Conservation (phyloP, 2,329 filamentous ascomycete genomes). For the Aspergillus ruber region DNA sequence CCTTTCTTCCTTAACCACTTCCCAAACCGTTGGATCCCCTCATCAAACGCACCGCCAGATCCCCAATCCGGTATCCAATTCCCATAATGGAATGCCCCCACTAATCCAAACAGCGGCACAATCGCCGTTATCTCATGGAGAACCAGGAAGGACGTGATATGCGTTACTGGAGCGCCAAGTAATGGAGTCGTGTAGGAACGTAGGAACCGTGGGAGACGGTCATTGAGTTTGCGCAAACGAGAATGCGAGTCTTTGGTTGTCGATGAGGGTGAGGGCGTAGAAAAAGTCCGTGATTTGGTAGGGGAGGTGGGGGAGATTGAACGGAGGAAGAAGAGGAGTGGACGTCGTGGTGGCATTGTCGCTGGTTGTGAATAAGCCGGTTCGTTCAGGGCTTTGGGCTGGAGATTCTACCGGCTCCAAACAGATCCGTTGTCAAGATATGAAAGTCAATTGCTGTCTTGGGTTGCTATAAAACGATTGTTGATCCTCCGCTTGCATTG, state of each 20-base stretch:
- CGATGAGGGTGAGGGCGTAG: conserved; percentile 15
- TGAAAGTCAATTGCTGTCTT: too few relatives aligned
- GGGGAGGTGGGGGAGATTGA: conserved; percentile 9
- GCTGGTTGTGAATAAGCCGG: too few relatives aligned
- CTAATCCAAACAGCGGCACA: conserved; percentile 68
- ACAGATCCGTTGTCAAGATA: too few relatives aligned
- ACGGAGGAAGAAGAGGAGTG: conserved; percentile 6
- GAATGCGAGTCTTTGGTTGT: conserved; percentile 20
- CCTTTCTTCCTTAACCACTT: conserved; percentile 70
- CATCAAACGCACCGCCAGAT: conserved; percentile 34
- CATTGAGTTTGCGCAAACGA: conserved; percentile 31
- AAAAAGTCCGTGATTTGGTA: conserved; percentile 11
- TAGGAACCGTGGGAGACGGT: conserved; percentile 58
- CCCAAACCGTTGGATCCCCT: conserved; percentile 68
- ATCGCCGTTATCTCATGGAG: conserved; percentile 90
- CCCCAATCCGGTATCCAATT: conserved; percentile 60
- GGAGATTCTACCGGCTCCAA: too few relatives aligned
- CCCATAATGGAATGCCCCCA: conserved; percentile 72
- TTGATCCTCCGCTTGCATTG: neutral
- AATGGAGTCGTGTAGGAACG: conserved; percentile 65
- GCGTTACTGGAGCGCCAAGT: conserved; percentile 68
- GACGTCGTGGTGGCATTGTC: conserved; percentile 8
- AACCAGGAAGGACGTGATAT: conserved; percentile 78
- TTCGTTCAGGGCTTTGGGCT: neutral
- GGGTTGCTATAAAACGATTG: too few relatives aligned